A percentile compares a stretch with the other conserved stretches of the same genome.
Evolutionary conservation across 2,329 filamentous ascomycete genomes (phyloP).

Genomic region (Penicillium sp.): DNA sequence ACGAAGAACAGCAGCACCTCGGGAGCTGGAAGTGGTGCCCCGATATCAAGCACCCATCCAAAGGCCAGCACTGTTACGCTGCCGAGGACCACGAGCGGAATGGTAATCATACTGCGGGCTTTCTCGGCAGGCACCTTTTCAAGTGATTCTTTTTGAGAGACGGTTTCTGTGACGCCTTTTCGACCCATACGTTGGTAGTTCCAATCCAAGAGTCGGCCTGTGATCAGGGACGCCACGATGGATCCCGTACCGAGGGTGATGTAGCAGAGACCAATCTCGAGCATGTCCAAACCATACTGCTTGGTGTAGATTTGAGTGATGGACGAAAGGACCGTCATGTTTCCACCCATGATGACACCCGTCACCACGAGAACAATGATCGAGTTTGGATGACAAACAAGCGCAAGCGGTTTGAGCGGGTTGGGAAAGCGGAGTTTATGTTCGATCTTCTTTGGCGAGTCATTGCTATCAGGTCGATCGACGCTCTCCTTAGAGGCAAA

Average conservation of each 20-base stretch:
- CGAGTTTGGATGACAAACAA: conserved; percentile 26
- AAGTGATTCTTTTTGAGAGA: conserved; percentile 3
- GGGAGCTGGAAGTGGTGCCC: conserved; percentile 9
- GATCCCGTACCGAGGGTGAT: conserved; percentile 27
- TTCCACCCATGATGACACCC: conserved; percentile 14
- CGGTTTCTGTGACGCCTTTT: conserved; percentile 1
- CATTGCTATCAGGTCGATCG: neutral
- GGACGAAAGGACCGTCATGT: conserved; percentile 26
- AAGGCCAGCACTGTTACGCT: conserved; percentile 18
- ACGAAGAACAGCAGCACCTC: conserved; percentile 15
- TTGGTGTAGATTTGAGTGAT: conserved; percentile 18
- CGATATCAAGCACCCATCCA: conserved; percentile 14
- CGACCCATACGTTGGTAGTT: conserved; percentile 20
- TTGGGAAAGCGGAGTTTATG: conserved; percentile 11
- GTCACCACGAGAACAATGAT: conserved; percentile 26
- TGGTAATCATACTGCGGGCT: conserved; percentile 18
- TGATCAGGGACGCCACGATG: conserved; percentile 16
- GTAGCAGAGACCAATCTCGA: conserved; percentile 34
- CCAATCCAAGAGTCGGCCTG: conserved; percentile 18
- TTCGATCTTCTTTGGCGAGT: neutral
- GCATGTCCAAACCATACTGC: conserved; percentile 30
- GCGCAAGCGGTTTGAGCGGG: conserved; percentile 22
- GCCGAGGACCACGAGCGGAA: conserved; percentile 17
- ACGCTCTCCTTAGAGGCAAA: neutral
- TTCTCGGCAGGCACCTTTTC: conserved; percentile 19